Percentiles rank a stretch among this genome's conserved stretches.
phyloP scores from a whole-genome alignment of 2,329 filamentous ascomycete species.

The Emydomyces testavorans region DNA sequence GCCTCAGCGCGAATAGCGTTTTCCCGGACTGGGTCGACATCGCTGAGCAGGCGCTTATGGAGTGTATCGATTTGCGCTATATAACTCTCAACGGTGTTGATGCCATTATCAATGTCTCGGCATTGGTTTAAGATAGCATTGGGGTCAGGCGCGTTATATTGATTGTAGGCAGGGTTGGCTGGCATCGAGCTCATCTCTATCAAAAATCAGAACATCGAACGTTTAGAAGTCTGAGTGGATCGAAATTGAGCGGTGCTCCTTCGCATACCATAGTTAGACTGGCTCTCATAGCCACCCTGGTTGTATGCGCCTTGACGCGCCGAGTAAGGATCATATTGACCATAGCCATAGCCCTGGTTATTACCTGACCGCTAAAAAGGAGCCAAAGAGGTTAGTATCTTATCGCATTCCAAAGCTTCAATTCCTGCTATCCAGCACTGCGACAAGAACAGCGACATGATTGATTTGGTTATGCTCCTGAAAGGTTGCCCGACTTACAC shows the following conservation, averaged over 20 bases:
- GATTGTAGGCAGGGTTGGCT: conserved; percentile 1
- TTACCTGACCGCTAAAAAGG: conserved; percentile 11
- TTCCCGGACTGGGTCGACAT: conserved; percentile 58
- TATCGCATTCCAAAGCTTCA: neutral
- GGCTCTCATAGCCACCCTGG: conserved; percentile 24
- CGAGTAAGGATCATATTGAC: conserved; percentile 46
- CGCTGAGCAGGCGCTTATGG: conserved; percentile 60
- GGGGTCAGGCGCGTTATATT: conserved; percentile 41
- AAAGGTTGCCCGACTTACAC: conserved; percentile 13
- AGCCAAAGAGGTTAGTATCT: neutral
- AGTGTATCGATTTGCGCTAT: conserved; percentile 60
- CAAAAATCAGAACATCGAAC: neutral
- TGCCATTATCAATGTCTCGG: conserved; percentile 63
- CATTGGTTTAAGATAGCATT: conserved; percentile 78
- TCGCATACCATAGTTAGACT: conserved; percentile 22
- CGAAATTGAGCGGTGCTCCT: neutral
- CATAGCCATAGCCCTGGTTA: conserved; percentile 34
- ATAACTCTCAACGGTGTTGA: conserved; percentile 61
- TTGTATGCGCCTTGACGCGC: conserved; percentile 25
- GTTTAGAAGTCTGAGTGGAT: neutral
- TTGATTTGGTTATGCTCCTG: neutral
- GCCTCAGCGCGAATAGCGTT: conserved; percentile 58
- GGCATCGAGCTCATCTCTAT: conserved; percentile 11
- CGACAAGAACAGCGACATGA: neutral
- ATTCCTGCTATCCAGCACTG: neutral